Conservation (phyloP, 495 filamentous ascomycete species). For the Pseudoneurospora amorphoporcata region DNA sequence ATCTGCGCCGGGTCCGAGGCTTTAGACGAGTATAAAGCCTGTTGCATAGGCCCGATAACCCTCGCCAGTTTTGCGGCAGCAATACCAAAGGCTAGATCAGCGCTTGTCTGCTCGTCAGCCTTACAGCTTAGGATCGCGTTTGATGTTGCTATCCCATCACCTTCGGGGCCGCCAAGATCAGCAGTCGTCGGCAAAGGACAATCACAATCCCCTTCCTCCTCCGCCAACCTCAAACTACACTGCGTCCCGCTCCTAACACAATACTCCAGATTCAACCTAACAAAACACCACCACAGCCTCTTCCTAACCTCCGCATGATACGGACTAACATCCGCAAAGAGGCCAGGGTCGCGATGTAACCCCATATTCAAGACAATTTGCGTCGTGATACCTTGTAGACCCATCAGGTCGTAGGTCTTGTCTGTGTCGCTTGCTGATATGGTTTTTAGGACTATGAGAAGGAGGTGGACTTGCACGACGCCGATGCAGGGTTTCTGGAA, state of each 20-base stretch:
- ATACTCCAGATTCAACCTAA: constrained; percentile 13
- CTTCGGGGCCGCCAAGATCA: constrained; percentile 1
- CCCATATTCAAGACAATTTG: constrained; percentile 14
- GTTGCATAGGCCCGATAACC: constrained; percentile 9
- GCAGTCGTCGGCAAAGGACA: constrained; percentile 7
- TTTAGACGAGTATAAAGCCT: constrained; percentile 2
- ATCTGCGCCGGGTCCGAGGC: background rate
- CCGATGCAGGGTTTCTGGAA: constrained; percentile 18
- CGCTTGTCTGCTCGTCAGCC: background rate
- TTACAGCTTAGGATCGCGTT: background rate
- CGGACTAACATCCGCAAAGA: constrained; percentile 6
- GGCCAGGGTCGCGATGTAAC: constrained; percentile 9
- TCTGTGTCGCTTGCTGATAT: constrained; percentile 16
- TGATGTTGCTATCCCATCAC: background rate
- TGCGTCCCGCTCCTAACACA: constrained; percentile 14
- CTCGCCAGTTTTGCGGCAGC: constrained; percentile 5
- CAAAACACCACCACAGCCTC: constrained; percentile 9
- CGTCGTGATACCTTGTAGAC: constrained; percentile 9
- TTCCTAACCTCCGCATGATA: constrained; percentile 14
- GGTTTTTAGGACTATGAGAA: constrained; percentile 8
- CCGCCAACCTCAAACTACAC: constrained; percentile 5
- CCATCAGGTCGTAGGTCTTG: constrained; percentile 11
- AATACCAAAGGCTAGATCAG: constrained; percentile 5
- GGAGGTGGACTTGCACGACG: constrained; percentile 11
- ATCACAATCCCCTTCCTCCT: constrained; percentile 16